Evolutionary conservation across 1,284 basidiomycete species (phyloP).

Genomic region (Gymnopus androsaceus): DNA sequence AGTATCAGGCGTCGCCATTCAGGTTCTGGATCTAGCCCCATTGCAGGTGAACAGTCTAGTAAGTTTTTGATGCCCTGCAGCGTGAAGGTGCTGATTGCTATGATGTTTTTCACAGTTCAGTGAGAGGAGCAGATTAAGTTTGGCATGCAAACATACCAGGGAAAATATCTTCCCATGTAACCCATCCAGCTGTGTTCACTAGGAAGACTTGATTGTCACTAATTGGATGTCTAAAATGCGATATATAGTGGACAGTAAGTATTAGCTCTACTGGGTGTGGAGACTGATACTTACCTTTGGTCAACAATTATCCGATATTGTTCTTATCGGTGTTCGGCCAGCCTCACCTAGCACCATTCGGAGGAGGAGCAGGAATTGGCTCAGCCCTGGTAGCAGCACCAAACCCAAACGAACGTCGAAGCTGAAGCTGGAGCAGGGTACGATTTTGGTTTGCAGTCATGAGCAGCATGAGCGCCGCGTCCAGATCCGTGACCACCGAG

Average conservation of each 20-base stretch:
- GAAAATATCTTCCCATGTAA: conserved; percentile 52
- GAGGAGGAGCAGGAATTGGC: no score
- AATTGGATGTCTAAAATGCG: conserved; percentile 26
- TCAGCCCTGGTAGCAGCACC: no score
- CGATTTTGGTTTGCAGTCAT: no score
- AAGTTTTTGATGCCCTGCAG: conserved; percentile 50
- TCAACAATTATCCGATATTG: conserved; percentile 48
- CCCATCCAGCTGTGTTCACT: conserved; percentile 61
- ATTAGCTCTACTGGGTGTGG: not conserved
- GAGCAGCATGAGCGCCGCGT: no score
- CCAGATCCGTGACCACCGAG: no score
- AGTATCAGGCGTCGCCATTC: conserved; percentile 20
- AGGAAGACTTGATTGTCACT: conserved; percentile 54
- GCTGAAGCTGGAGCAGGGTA: no score
- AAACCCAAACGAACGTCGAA: no score
- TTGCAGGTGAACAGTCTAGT: conserved; percentile 44
- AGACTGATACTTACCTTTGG: conserved; percentile 34
- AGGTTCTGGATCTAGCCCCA: conserved; percentile 39
- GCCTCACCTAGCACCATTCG: no score
- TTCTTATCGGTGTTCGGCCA: conserved; percentile 57
- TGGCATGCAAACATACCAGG: conserved; percentile 41
- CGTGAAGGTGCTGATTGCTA: conserved; percentile 52
- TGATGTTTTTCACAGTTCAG: conserved; percentile 5
- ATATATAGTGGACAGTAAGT: no score
- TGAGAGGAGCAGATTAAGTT: not conserved